Evolutionary conservation across 306 rosid species (phyloP).

Genomic region (Pueraria montana): DNA sequence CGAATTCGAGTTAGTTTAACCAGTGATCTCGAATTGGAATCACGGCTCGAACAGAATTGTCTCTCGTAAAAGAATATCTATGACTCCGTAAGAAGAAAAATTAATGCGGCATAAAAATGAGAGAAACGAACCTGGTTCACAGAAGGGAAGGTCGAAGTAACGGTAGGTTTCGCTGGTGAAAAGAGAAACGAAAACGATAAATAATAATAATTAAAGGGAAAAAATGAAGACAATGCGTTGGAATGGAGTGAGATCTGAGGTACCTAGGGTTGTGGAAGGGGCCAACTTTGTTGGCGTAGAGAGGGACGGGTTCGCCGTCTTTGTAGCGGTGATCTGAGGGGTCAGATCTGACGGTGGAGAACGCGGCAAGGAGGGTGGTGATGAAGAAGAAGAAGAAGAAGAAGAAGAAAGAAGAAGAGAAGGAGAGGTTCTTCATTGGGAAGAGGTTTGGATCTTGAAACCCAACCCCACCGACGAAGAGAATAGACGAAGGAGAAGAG

Average conservation of each 20-base stretch:
- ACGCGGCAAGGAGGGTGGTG: no score
- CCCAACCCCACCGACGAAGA: neutral
- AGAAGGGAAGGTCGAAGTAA: conserved; percentile 86
- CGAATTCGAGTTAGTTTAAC: no score
- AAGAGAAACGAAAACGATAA: neutral
- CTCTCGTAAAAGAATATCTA: no score
- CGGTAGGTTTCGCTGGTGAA: conserved; percentile 63
- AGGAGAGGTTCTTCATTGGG: neutral
- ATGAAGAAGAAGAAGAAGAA: neutral
- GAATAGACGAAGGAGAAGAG: neutral
- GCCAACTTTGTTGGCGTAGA: conserved; percentile 67
- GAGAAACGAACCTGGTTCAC: conserved; percentile 63
- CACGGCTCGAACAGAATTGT: no score
- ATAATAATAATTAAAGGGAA: no score
- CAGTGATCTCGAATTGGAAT: no score
- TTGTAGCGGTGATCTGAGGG: conserved; percentile 64
- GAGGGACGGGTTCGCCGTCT: conserved; percentile 61
- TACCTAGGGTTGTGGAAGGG: conserved; percentile 73
- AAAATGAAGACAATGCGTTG: neutral
- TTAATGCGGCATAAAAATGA: neutral
- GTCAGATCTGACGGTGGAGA: conserved; percentile 58
- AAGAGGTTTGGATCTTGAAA: conserved; percentile 1
- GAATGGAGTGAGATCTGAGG: neutral
- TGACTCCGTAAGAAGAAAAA: no score
- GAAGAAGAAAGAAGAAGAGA: conserved; percentile 8